These are phyloP conservation scores for Picea abies DNA, from an alignment of 83 land plant genomes.

Conservation along the genomic window DNA sequence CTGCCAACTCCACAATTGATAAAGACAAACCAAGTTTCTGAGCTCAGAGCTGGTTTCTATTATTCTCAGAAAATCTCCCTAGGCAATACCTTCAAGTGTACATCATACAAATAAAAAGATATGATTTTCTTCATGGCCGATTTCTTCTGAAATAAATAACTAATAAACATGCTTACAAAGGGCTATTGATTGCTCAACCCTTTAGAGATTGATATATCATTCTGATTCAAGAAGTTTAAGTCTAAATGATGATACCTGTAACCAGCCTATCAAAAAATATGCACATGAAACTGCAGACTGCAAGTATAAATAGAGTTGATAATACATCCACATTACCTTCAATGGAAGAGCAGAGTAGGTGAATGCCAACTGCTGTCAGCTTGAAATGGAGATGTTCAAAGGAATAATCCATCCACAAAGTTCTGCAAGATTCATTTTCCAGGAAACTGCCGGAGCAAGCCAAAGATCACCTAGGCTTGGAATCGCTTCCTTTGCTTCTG, in stretches of 20 bases:
- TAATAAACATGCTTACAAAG: slow-evolving; percentile 3
- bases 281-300: not conserved
- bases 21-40: no score
- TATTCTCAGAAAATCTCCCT: not conserved
- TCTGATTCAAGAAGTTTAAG: no score
- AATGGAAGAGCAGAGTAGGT: not conserved
- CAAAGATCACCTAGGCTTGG: slow-evolving; percentile 58
- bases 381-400: not conserved
- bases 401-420: not conserved
- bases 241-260: not conserved
- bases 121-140: not conserved
- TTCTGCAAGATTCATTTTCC: not conserved
- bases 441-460: not conserved
- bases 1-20: no score
- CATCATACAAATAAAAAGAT: not conserved
- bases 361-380: not conserved
- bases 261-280: not conserved
- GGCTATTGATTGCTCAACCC: not conserved
- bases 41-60: not conserved
- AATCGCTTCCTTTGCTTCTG: slow-evolving; percentile 86
- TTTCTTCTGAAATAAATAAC: not conserved
- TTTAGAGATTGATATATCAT: not conserved
- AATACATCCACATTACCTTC: not conserved
- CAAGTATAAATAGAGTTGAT: not conserved
- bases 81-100: slow-evolving; percentile 6